Conservation (phyloP, 768 basidiomycete genomes). For the Tubosaeta brunneosetosa region DNA sequence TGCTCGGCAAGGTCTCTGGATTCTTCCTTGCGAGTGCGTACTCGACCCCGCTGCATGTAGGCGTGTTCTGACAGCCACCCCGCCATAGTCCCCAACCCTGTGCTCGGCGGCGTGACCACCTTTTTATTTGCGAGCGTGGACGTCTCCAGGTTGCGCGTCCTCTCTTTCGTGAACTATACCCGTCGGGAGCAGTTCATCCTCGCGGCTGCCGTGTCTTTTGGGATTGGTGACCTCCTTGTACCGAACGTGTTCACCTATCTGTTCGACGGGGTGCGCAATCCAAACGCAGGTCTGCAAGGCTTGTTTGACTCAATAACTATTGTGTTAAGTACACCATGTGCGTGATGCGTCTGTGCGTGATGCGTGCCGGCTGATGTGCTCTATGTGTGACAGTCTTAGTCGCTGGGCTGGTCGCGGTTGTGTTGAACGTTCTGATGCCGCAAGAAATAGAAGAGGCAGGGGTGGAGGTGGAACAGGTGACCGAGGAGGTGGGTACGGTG, state of each 20-base stretch:
- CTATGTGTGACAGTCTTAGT: too few relatives aligned
- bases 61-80: background rate
- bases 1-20: too few relatives aligned
- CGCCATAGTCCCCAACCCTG: slow-evolving; percentile 62
- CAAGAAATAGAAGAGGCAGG: slow-evolving; percentile 19
- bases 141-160: slow-evolving; percentile 65
- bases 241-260: slow-evolving; percentile 62
- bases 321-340: slow-evolving; percentile 27
- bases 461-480: slow-evolving; percentile 21
- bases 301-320: slow-evolving; percentile 78
- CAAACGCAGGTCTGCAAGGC: slow-evolving; percentile 55
- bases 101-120: slow-evolving; percentile 82
- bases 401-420: slow-evolving; percentile 45
- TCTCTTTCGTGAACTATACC: slow-evolving; percentile 55
- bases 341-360: too few relatives aligned
- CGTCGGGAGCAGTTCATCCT: slow-evolving; percentile 61
- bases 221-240: slow-evolving; percentile 67
- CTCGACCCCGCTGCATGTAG: background rate
- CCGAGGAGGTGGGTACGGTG: slow-evolving; percentile 23
- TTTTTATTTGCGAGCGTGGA: slow-evolving; percentile 79
- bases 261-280: slow-evolving; percentile 55
- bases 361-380: too few relatives aligned
- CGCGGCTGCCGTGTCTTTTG: slow-evolving; percentile 63
- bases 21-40: slow-evolving; percentile 12
- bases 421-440: slow-evolving; percentile 58